phyloP scores from a whole-genome alignment of 495 filamentous ascomycete genomes.

The Letharia columbiana region DNA sequence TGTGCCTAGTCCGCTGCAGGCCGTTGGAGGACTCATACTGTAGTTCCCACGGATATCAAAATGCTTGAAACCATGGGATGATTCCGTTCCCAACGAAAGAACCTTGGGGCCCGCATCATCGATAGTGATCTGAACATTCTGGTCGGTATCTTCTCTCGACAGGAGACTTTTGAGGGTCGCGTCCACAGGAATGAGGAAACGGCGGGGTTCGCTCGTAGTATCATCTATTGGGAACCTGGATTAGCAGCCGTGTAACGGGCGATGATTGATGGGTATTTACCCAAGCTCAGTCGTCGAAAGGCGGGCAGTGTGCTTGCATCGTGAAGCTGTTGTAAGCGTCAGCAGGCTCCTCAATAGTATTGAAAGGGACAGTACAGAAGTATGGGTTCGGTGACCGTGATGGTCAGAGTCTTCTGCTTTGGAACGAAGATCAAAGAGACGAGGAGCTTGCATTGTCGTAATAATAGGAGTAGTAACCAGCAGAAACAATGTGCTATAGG shows the following conservation, averaged over 20 bases:
- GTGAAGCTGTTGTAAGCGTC: constrained; percentile 3
- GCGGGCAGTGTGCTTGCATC: constrained; percentile 6
- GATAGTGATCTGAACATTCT: constrained; percentile 91
- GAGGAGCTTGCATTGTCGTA: constrained; percentile 14
- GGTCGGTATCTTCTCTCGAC: constrained; percentile 69
- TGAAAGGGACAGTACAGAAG: constrained; percentile 9
- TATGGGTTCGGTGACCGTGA: constrained; percentile 16
- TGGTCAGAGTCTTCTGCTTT: constrained; percentile 4
- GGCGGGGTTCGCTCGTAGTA: constrained; percentile 14
- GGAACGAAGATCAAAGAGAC: constrained; percentile 7
- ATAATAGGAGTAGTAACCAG: background rate
- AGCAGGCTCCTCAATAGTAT: background rate
- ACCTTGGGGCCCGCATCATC: constrained; percentile 93
- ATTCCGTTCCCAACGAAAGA: constrained; percentile 73
- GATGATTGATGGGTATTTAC: background rate
- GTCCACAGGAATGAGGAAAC: constrained; percentile 18
- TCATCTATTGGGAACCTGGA: constrained; percentile 1
- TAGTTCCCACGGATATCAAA: constrained; percentile 67
- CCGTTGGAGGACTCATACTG: background rate
- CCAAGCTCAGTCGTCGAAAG: constrained; percentile 14
- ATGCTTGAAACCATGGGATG: constrained; percentile 64
- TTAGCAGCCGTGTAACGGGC: background rate
- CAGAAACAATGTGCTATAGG: background rate
- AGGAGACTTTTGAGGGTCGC: constrained; percentile 15
- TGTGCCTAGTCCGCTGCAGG: background rate